Base-by-base conservation (phyloP, 2,329 filamentous ascomycete species). In the Alternaria ethzedia region DNA sequence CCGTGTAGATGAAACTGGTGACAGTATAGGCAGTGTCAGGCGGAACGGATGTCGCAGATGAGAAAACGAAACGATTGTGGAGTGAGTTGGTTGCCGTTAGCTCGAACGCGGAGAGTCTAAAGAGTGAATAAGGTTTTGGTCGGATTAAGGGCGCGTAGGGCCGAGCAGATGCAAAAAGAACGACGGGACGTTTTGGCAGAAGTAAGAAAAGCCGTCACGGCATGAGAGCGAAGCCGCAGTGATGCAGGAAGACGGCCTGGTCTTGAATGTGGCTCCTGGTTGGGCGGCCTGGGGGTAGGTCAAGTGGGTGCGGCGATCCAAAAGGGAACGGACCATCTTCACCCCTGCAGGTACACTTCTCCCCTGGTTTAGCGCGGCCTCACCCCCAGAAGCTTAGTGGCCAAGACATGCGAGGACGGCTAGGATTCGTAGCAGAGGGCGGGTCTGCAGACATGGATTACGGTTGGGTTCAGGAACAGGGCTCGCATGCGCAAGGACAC, bases 161-260 rank as follows among this genome's bases (percentile, higher is more conserved):
- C 65, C 70, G 65, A 68, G 59, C 64, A 65, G 72, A 65, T 54
- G 68, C 66, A 65, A 57, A 69, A 65, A 32, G 64, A 69, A 63
- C 54, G 65, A 67, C 67, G 73, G 75, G 72, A 71, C 60, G 64
- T 67, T 67, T 62, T 59, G 59, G 62, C 54, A 65, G 69, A 68
- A 59, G 63, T 76, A 75, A 75, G 69, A 63, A 63, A 69, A 65
- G 62, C 61, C 67, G 69, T 66, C 74, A 71, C 66, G 70, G 71
- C 69, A 72, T 69, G 68, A 66, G 69, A 54, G 49, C 28, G 63
- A 59, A 63, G 66, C 67, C 68, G 66, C 67, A 72, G 49, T 64
- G 62, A 59, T 61, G 63, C 67, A 70, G 67, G 66, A 67, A 64
- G 64, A 65, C 47, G 66, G 58, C 68, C 69, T 64, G 66, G 68